Percentiles rank a stretch among this genome's conserved stretches.
Evolutionary conservation across 768 basidiomycete species (phyloP).

Genomic region (Artomyces pyxidatus): DNA sequence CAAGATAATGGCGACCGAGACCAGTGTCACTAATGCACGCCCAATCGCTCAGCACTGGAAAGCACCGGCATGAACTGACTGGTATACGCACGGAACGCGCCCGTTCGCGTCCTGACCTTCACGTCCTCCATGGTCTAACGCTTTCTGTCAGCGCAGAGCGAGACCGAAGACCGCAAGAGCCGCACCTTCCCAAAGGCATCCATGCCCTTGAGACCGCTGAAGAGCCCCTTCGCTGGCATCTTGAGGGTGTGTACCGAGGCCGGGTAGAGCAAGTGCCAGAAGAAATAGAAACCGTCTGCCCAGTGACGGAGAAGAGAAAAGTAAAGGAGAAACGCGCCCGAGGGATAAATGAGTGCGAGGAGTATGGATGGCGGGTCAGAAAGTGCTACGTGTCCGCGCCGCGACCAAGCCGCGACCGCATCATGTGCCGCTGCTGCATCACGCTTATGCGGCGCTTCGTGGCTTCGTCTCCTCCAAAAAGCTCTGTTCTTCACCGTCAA

Average conservation of each 20-base stretch:
- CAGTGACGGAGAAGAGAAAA: not conserved
- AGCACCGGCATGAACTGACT: not conserved
- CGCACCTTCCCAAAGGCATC: slow-evolving; percentile 99
- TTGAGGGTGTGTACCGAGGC: slow-evolving; percentile 16
- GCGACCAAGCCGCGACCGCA: not conserved
- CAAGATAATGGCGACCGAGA: slow-evolving; percentile 88
- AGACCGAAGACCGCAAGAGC: not conserved
- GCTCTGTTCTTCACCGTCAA: too few relatives aligned
- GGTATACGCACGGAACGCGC: slow-evolving; percentile 66
- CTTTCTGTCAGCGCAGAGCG: not conserved
- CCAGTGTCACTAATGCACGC: slow-evolving; percentile 67
- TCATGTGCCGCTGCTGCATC: not conserved
- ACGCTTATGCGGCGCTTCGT: too few relatives aligned
- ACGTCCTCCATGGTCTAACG: slow-evolving; percentile 95
- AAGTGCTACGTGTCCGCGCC: slow-evolving; percentile 4
- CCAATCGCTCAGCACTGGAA: slow-evolving; percentile 4
- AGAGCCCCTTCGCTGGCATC: slow-evolving; percentile 77
- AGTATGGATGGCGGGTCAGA: not conserved
- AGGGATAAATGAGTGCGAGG: not conserved
- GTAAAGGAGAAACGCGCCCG: not conserved
- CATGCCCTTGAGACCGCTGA: slow-evolving; percentile 76
- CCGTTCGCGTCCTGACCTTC: slow-evolving; percentile 95
- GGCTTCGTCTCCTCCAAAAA: too few relatives aligned
- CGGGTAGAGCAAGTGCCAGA: slow-evolving; percentile 9
- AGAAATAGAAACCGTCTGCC: slow-evolving; percentile 8